phyloP scores from a whole-genome alignment of 2,329 filamentous ascomycete genomes.

The Chaetomium globosum region DNA sequence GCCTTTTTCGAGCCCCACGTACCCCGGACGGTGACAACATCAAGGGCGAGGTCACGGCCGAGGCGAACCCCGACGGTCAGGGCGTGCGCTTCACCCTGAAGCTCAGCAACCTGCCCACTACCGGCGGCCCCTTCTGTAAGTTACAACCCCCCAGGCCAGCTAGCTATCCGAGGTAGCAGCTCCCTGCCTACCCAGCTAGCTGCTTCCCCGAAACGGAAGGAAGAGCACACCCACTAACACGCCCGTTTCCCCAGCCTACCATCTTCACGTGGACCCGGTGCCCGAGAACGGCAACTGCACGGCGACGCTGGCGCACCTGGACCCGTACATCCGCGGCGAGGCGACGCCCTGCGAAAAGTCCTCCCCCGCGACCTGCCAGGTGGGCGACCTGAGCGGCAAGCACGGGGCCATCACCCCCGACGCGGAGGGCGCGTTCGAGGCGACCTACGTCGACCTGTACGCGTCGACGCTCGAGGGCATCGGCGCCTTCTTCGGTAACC shows the following conservation, averaged over 20 bases:
- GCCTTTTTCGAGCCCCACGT: constrained; percentile 54
- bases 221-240: background rate
- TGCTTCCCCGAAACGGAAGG: too few species aligned
- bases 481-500: constrained; percentile 65
- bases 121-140: constrained; percentile 43
- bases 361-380: constrained; percentile 67
- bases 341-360: constrained; percentile 60
- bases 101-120: constrained; percentile 41
- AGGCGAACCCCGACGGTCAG: constrained; percentile 37
- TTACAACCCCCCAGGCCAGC: constrained; percentile 44
- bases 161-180: too few species aligned
- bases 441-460: constrained; percentile 59
- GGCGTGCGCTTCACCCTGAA: constrained; percentile 42
- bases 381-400: constrained; percentile 77
- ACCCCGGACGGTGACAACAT: constrained; percentile 55
- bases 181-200: too few species aligned
- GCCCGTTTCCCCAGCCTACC: constrained; percentile 58
- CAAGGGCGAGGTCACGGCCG: constrained; percentile 44
- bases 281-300: constrained; percentile 71
- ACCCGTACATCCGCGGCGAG: constrained; percentile 69
- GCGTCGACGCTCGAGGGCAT: constrained; percentile 56
- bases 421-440: constrained; percentile 50
- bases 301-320: constrained; percentile 66
- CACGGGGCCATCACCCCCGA: constrained; percentile 58
- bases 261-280: constrained; percentile 69